phyloP scores from a whole-genome alignment of 73 alveolate species.

The Blepharisma japonicum region DNA sequence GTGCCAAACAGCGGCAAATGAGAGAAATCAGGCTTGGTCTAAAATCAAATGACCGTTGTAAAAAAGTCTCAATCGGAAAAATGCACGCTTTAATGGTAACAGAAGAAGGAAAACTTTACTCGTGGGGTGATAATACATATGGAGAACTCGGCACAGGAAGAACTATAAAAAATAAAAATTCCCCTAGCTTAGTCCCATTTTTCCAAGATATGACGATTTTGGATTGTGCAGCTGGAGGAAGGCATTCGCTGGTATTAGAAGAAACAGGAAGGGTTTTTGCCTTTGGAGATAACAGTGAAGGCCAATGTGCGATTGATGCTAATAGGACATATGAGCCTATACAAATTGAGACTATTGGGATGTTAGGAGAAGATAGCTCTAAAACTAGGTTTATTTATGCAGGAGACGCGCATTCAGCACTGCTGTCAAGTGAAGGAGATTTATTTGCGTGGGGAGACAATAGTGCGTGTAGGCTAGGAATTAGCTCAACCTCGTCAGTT shows the following conservation, averaged over 20 bases:
- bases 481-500: background rate
- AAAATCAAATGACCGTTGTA: slow-evolving; percentile 11
- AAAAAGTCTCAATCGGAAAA: slow-evolving; percentile 46
- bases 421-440: slow-evolving; percentile 28
- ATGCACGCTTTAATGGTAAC: slow-evolving; percentile 38
- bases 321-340: slow-evolving; percentile 27
- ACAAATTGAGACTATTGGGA: slow-evolving; percentile 12
- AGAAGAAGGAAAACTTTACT: slow-evolving; percentile 46
- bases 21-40: background rate
- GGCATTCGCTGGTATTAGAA: slow-evolving; percentile 55
- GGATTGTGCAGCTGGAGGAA: slow-evolving; percentile 53
- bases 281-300: slow-evolving; percentile 71
- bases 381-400: slow-evolving; percentile 11
- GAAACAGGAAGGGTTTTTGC: slow-evolving; percentile 49
- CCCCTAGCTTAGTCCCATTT: background rate
- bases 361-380: slow-evolving; percentile 8
- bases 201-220: background rate
- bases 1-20: slow-evolving; percentile 8
- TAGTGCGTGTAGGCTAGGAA: slow-evolving; percentile 31
- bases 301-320: slow-evolving; percentile 53
- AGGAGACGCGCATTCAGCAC: slow-evolving; percentile 34
- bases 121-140: slow-evolving; percentile 48
- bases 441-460: slow-evolving; percentile 33
- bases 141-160: slow-evolving; percentile 49
- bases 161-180: background rate